phyloP scores from a whole-genome alignment of 2,329 filamentous ascomycete genomes.

The Annulohypoxylon truncatum region DNA sequence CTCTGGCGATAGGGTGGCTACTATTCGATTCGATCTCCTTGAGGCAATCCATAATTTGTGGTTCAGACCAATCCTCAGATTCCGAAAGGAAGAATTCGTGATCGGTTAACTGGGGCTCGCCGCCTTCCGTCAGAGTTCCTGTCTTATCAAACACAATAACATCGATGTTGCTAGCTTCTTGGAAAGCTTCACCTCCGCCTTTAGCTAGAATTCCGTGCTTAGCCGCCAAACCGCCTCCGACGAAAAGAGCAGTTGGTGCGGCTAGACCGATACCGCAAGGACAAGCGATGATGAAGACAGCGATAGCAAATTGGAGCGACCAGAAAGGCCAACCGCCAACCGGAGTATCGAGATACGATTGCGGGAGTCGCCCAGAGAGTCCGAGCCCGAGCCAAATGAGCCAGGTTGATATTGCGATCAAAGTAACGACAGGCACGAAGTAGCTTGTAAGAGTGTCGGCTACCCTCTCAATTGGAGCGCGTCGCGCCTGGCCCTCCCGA shows the following conservation, averaged over 20 bases:
- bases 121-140: constrained; percentile 16
- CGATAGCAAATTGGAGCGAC: constrained; percentile 22
- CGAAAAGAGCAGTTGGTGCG: constrained; percentile 12
- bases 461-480: constrained; percentile 14
- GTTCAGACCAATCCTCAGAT: constrained; percentile 6
- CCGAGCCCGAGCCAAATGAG: constrained; percentile 14
- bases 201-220: constrained; percentile 18
- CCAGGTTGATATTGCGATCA: constrained; percentile 14
- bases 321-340: constrained; percentile 20
- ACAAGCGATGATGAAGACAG: constrained; percentile 14
- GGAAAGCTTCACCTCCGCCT: constrained; percentile 17
- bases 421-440: constrained; percentile 10
- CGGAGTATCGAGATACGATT: constrained; percentile 10
- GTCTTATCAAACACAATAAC: constrained; percentile 21
- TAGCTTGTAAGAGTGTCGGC: constrained; percentile 9
- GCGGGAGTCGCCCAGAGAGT: constrained; percentile 10
- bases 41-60: not conserved
- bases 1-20: constrained; percentile 13
- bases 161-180: constrained; percentile 15
- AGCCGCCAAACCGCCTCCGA: constrained; percentile 8
- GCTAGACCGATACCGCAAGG: constrained; percentile 21
- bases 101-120: constrained; percentile 14
- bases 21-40: constrained; percentile 11
- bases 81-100: constrained; percentile 2
- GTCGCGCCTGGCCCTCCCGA: constrained; percentile 13